These are phyloP conservation scores for Aspergillus conjunctus DNA, from an alignment of 495 filamentous ascomycete species.

Conservation along the genomic window DNA sequence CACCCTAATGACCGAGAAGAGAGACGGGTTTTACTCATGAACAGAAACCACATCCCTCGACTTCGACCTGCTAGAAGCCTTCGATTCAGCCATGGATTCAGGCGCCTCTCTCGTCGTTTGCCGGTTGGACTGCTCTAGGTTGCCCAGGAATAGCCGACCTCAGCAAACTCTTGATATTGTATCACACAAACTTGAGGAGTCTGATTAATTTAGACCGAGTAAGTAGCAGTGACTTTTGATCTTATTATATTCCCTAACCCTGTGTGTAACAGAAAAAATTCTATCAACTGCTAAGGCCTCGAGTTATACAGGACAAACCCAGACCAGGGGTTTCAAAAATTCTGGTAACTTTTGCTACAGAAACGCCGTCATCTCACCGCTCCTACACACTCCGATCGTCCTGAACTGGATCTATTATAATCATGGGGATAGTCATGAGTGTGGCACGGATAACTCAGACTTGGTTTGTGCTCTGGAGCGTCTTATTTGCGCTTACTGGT, in stretches of 20 bases:
- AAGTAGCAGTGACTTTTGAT: neutral
- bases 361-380: slow-evolving; percentile 40
- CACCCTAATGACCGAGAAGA: neutral
- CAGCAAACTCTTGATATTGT: neutral
- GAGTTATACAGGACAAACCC: neutral
- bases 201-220: neutral
- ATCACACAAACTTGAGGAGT: neutral
- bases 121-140: no score
- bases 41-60: neutral
- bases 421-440: slow-evolving; percentile 7
- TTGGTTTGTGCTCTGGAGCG: slow-evolving; percentile 24
- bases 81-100: neutral
- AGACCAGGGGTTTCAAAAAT: slow-evolving; percentile 18
- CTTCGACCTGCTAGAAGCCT: neutral
- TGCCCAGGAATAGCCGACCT: neutral
- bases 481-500: slow-evolving; percentile 30
- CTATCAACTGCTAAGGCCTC: neutral
- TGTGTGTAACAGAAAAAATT: neutral
- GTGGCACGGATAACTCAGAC: slow-evolving; percentile 7
- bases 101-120: no score
- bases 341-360: slow-evolving; percentile 41
- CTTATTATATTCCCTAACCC: neutral
- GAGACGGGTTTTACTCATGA: neutral
- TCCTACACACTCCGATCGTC: slow-evolving; percentile 45
- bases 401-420: slow-evolving; percentile 37